Base-by-base conservation (phyloP, 2,329 filamentous ascomycete genomes). In the Colletotrichum limetticola region DNA sequence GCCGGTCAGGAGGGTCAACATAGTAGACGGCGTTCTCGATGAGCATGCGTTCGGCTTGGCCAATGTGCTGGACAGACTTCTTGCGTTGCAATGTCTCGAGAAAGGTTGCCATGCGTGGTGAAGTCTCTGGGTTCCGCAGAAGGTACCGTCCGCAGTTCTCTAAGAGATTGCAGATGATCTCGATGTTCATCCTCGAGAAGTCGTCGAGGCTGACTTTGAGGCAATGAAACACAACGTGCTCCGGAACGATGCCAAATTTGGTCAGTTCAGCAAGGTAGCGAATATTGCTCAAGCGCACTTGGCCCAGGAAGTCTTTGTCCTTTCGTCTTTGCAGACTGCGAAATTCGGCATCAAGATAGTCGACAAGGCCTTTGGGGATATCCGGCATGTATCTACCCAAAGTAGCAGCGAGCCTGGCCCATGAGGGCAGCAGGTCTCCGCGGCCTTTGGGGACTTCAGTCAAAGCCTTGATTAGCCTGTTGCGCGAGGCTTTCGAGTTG, bases 11-110 rank as follows among this genome's bases (percentile, higher is more conserved):
- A 16, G 97, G 97, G 78, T 98, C 97, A 69, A 99, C 97, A 77
- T 98, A 98, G 83, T 99, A 99, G 71, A 98, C 91, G 4, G 97
- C 97, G 80, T 99, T 99, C 82, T 99, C 97, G 71, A 99, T 97
- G 35, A 98, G 90, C 95, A 99, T 98, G 52, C 95, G 93, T 83
- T 99, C 97, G 77, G 97, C 95, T 78, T 98, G 95, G 16, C 95
- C 96, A 71, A 99, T 92, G 80, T 98, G 95, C 80, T 98, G 95
- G 8, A 97, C 95, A 8, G 94, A 91, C 84, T 99, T 99, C 86
- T 99, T 99, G 71, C 97, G 93, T 80, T 97, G 94, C 16, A 99
- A 86, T 0, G 95, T 99, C 82, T 99, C 97, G 28, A 99, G 84
- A 81, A 99, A 99, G 0, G 94, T 96, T 1, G 89, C 86, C 97